phyloP scores from a whole-genome alignment of 2,329 filamentous ascomycete genomes.

The Claviceps maximensis region DNA sequence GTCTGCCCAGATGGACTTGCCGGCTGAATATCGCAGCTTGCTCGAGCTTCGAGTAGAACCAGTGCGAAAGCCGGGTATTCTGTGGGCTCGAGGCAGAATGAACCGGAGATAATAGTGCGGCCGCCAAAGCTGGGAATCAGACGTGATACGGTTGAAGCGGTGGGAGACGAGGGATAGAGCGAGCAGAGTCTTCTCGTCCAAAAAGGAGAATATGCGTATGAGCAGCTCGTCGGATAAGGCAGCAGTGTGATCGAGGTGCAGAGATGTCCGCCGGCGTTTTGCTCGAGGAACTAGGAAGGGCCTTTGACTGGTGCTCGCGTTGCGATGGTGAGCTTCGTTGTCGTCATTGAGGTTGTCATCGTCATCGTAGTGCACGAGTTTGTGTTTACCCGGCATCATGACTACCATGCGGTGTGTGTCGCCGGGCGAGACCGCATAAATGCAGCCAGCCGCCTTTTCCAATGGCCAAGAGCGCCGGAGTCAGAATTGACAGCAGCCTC shows the following conservation, averaged over 20 bases:
- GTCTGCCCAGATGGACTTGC: slow-evolving; percentile 31
- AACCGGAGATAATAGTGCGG: slow-evolving; percentile 77
- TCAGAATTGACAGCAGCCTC: neutral
- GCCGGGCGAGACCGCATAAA: neutral
- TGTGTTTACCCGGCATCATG: slow-evolving; percentile 16
- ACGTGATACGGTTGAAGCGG: slow-evolving; percentile 58
- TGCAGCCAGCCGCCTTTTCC: neutral
- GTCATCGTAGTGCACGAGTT: slow-evolving; percentile 6
- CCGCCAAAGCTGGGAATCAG: slow-evolving; percentile 86
- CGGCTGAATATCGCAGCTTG: slow-evolving; percentile 32
- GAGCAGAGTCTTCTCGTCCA: slow-evolving; percentile 58
- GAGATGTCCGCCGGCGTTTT: slow-evolving; percentile 1
- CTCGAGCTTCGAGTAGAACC: slow-evolving; percentile 15
- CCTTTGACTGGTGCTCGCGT: neutral
- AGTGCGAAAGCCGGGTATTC: slow-evolving; percentile 52
- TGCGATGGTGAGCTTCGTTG: neutral
- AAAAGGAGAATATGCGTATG: slow-evolving; percentile 65
- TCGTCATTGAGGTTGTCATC: neutral
- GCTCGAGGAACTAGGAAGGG: neutral
- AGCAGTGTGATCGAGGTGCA: slow-evolving; percentile 48
- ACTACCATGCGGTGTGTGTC: neutral
- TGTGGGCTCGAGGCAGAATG: slow-evolving; percentile 65
- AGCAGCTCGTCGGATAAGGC: slow-evolving; percentile 76
- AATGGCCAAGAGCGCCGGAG: neutral
- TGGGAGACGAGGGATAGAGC: slow-evolving; percentile 52